Evolutionary conservation across 2,329 filamentous ascomycete genomes (phyloP), one percentile per base, ranked within the genome.

Genomic region (Paecilomyces niveus): DNA sequence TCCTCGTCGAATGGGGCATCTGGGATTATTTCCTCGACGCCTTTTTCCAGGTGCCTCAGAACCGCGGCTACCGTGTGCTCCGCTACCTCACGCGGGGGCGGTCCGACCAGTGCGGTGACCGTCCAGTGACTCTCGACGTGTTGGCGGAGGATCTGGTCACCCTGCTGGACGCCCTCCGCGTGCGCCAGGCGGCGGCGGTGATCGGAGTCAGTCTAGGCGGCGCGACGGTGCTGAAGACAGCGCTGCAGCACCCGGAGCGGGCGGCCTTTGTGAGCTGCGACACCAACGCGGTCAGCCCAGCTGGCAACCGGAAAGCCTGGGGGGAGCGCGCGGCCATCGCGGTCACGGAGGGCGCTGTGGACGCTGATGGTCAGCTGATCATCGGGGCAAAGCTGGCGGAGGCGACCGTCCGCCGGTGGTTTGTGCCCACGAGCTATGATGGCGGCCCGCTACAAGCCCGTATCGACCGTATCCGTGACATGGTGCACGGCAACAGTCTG

Each of bases 171-270:
- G 84, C 87, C 0, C 80, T 95, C 31, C 84, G 89, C 54, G 85
- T 92, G 50, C 78, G 82, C 9, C 82, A 83, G 66, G 84, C 89
- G 0, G 83, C 87, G 33, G 80, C 83, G 0, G 77, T 93, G 0
- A 78, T 94, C 21, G 91, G 91, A 21, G 90, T 95, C 3, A 90
- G 86, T 35, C 85, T 94, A 71, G 91, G 91, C 62, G 91, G 91
- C 56, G 89, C 88, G 1, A 94, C 90, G 1, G 81, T 87, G 0
- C 81, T 94, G 54, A 87, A 88, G 69, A 86, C 89, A 55, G 87
- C 88, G 0, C 82, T 95, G 55, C 80, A 80, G 49, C 81, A 89
- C 65, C 87, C 89, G 0, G 62, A 76, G 1, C 80, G 84, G 51
- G 70, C 66, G 1, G 79, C 79, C 6, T 89, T 92, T 70, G 78